A percentile compares a stretch with the other conserved stretches of the same genome.
Evolutionary conservation across 2,329 filamentous ascomycete species (phyloP).

Genomic region (Exophiala dermatitidis): DNA sequence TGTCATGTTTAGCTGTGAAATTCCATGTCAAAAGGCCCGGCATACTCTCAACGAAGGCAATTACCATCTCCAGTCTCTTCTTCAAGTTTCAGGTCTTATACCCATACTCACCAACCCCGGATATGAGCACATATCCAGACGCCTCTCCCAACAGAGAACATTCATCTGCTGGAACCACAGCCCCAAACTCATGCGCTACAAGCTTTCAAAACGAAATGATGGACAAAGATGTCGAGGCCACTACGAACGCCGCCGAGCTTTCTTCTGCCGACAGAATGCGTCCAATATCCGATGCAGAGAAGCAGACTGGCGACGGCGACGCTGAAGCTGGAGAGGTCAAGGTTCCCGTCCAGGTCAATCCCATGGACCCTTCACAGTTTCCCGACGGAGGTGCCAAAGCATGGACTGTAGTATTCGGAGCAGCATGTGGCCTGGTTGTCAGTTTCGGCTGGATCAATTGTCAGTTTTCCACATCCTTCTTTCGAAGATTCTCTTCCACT

Average conservation of each 20-base stretch:
- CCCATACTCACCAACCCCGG: too few species aligned
- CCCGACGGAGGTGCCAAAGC: conserved; percentile 39
- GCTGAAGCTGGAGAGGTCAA: not conserved
- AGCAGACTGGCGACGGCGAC: conserved; percentile 2
- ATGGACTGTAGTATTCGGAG: conserved; percentile 40
- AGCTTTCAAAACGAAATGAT: not conserved
- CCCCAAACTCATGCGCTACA: not conserved
- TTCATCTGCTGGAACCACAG: too few species aligned
- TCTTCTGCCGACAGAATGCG: conserved; percentile 1
- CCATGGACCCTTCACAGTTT: conserved; percentile 24
- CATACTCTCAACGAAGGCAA: too few species aligned
- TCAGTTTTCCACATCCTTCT: conserved; percentile 9
- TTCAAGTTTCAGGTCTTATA: too few species aligned
- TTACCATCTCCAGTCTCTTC: too few species aligned
- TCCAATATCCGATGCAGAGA: not conserved
- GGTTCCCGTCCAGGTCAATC: conserved; percentile 9
- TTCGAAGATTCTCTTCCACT: conserved; percentile 2
- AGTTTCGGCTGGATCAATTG: conserved; percentile 36
- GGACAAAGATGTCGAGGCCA: conserved; percentile 7
- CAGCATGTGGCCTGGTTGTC: conserved; percentile 37
- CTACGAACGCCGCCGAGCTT: not conserved
- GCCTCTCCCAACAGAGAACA: too few species aligned
- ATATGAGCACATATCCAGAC: too few species aligned
- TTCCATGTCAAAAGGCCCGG: too few species aligned
- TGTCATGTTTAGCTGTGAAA: too few species aligned